Evolutionary conservation across 768 basidiomycete species (phyloP).

Genomic region (Cubamyces sp.): DNA sequence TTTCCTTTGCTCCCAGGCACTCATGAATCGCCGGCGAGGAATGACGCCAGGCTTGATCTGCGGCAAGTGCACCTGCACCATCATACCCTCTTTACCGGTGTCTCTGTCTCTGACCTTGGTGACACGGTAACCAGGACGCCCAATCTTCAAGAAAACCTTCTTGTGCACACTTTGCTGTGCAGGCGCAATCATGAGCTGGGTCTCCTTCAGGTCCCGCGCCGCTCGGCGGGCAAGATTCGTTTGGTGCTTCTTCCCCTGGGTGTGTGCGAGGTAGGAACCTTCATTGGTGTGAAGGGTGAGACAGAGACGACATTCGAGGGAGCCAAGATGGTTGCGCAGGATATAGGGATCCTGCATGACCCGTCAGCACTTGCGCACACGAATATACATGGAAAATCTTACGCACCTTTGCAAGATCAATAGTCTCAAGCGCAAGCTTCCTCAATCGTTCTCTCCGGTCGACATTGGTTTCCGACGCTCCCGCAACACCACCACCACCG

Average conservation of each 20-base stretch:
- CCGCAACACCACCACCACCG: constrained; percentile 94
- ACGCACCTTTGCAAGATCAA: constrained; percentile 93
- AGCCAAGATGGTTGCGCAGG: constrained; percentile 97
- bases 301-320: constrained; percentile 97
- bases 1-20: constrained; percentile 94
- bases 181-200: constrained; percentile 86
- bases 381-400: not conserved
- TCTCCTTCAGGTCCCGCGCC: constrained; percentile 95
- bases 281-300: constrained; percentile 99
- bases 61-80: constrained; percentile 95
- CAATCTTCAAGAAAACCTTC: constrained; percentile 97
- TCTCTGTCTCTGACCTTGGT: constrained; percentile 95
- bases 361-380: constrained; percentile 3
- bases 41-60: constrained; percentile 87
- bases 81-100: constrained; percentile 92
- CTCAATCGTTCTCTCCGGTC: constrained; percentile 93
- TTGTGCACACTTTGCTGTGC: constrained; percentile 79
- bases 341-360: constrained; percentile 88
- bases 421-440: constrained; percentile 95
- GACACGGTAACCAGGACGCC: constrained; percentile 92
- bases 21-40: constrained; percentile 93
- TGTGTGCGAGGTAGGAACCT: constrained; percentile 98
- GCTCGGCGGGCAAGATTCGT: constrained; percentile 97
- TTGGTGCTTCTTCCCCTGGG: constrained; percentile 99
- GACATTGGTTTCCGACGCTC: constrained; percentile 93